These are phyloP conservation scores for Acaromyces ingoldii DNA, from an alignment of 1,284 basidiomycete species.

Conservation along the genomic window DNA sequence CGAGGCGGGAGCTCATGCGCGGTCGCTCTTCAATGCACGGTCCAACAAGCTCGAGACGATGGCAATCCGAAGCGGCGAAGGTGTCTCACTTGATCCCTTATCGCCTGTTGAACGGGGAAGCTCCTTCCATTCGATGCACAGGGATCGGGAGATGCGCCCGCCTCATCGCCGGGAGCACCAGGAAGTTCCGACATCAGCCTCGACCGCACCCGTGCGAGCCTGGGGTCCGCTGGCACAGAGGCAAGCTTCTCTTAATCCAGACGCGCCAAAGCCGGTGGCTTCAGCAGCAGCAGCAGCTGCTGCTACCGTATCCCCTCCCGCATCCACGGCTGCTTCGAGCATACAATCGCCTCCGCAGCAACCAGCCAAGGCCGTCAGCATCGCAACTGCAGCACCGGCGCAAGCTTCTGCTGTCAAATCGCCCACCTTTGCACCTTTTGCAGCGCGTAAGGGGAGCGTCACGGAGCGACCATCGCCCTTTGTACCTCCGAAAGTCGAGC, in stretches of 20 bases:
- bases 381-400: background rate
- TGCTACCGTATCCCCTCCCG: slow-evolving; percentile 9
- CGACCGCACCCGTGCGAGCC: slow-evolving; percentile 9
- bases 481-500: background rate
- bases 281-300: slow-evolving; percentile 8
- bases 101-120: background rate
- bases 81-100: background rate
- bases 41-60: slow-evolving; percentile 3
- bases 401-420: background rate
- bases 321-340: background rate
- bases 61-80: background rate
- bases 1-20: background rate
- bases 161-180: slow-evolving; percentile 15
- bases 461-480: background rate
- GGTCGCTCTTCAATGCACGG: background rate
- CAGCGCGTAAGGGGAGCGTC: background rate
- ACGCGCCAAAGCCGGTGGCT: slow-evolving; percentile 8
- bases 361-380: too few relatives aligned
- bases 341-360: too few relatives aligned
- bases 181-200: slow-evolving; percentile 14
- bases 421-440: background rate
- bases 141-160: background rate
- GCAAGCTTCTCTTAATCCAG: slow-evolving; percentile 16
- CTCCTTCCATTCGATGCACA: background rate
- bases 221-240: slow-evolving; percentile 47